A percentile compares a stretch with the other conserved stretches of the same genome.
phyloP scores from a whole-genome alignment of 2,329 filamentous ascomycete species.

The Gaeumannomyces sp. region DNA sequence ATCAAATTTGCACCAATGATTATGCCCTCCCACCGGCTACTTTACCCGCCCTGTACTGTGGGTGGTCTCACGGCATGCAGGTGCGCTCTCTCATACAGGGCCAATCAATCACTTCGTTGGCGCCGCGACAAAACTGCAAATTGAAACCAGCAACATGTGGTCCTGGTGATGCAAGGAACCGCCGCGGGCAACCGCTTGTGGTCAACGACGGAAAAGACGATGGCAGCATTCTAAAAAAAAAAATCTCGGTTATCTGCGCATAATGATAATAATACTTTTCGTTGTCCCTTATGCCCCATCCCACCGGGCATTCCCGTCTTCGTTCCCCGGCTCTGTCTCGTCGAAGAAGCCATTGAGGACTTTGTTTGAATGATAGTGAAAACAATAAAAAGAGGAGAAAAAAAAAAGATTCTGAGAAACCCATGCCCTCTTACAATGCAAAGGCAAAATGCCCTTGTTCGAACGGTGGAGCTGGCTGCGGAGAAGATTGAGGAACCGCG shows the following conservation, averaged over 20 bases:
- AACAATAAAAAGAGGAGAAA: background rate
- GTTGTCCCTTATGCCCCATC: background rate
- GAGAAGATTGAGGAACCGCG: too few species aligned
- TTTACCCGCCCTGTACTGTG: background rate
- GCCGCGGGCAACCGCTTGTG: background rate
- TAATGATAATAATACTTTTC: background rate
- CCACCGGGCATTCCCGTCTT: background rate
- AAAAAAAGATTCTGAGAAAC: background rate
- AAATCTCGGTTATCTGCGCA: background rate
- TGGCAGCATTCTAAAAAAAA: background rate
- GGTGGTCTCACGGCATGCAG: background rate
- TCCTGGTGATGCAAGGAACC: background rate
- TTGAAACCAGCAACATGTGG: too few species aligned
- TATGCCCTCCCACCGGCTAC: too few species aligned
- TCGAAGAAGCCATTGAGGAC: too few species aligned
- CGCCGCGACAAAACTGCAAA: background rate
- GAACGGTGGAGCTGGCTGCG: background rate
- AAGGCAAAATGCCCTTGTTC: background rate
- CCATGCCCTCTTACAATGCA: background rate
- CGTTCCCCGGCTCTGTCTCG: too few species aligned
- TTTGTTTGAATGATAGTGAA: too few species aligned
- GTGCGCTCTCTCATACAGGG: too few species aligned
- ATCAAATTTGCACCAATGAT: too few species aligned
- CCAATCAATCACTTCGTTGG: too few species aligned
- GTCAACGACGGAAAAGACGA: background rate